Evolutionary conservation across 2,329 filamentous ascomycete species (phyloP), one percentile per base, ranked within the genome.

Genomic region (Claviceps sp.): DNA sequence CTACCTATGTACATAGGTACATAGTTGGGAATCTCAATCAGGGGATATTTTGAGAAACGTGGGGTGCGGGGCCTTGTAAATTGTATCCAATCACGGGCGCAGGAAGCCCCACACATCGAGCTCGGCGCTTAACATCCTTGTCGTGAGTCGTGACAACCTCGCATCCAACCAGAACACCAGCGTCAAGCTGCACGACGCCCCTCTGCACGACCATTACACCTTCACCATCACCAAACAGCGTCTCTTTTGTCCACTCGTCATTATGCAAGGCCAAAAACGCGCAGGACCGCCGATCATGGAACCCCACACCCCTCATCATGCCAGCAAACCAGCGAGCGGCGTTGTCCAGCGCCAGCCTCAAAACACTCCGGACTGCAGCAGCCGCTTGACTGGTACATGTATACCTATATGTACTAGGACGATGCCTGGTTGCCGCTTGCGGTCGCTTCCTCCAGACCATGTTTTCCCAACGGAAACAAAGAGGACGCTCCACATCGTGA

Each of bases 351-450:
- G 30, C 8, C 30, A 34, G 30, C 30, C 30, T 65, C 64, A 66
- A 69, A 62, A 67, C 70, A 71, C 62, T 64, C 61, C 63, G 63
- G 66, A 66, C 68, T 66, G 76, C 73, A 76, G 66, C 71, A 75
- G 69, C 72, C 73, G 73, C 74, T 77, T 34, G 42, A 38, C 8
- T 48, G 34, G 49, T 54, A 24, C 24, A 24, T 24, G 5, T 24
- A 24, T 24, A 24, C n/a, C n/a, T n/a, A n/a, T 22, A 78, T 77
- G 77, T 78, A 78, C 75, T 70, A 68, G 68, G 69, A 69, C 64
- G 62, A 63, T 66, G 67, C 70, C 70, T 68, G 67, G 65, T 10
- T 64, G 54, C 64, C 60, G 17, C 49, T 47, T 43, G 44, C 26
- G 30, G 24, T 22, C 43, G 40, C 6, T 50, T 22, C 30, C 10